Conservation (phyloP, 1,284 basidiomycete genomes). For the Trichosporon coremiiforme region DNA sequence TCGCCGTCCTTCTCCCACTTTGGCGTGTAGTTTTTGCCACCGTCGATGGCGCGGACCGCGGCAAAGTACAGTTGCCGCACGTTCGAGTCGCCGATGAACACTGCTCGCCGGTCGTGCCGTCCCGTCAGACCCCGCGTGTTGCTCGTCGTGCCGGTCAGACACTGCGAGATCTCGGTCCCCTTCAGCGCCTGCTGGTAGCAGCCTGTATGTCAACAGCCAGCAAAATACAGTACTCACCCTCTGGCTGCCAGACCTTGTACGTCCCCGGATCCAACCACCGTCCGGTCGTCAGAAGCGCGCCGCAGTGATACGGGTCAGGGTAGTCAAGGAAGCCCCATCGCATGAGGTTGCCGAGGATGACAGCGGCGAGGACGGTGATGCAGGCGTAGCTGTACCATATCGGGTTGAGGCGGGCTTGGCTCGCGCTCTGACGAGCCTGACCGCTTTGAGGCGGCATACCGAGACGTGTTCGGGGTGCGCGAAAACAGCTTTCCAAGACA, state of each 20-base stretch:
- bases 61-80: slow-evolving; percentile 78
- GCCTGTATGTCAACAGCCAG: slow-evolving; percentile 33
- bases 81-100: slow-evolving; percentile 85
- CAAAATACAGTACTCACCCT: slow-evolving; percentile 61
- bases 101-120: slow-evolving; percentile 54
- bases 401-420: slow-evolving; percentile 47
- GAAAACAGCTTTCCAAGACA: neutral
- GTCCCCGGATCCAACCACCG: slow-evolving; percentile 70
- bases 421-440: slow-evolving; percentile 20
- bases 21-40: slow-evolving; percentile 30
- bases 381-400: slow-evolving; percentile 56
- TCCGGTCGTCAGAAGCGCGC: slow-evolving; percentile 69
- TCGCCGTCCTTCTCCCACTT: slow-evolving; percentile 56
- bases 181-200: slow-evolving; percentile 37
- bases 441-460: slow-evolving; percentile 14
- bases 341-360: slow-evolving; percentile 53
- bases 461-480: neutral
- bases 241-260: slow-evolving; percentile 77
- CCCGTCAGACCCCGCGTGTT: slow-evolving; percentile 27
- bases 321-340: slow-evolving; percentile 61
- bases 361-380: slow-evolving; percentile 51
- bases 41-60: slow-evolving; percentile 61
- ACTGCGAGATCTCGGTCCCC: slow-evolving; percentile 33
- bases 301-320: slow-evolving; percentile 71
- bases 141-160: slow-evolving; percentile 32